Evolutionary conservation across 2,329 filamentous ascomycete genomes (phyloP).

Genomic region (Rutstroemia sydowiana): DNA sequence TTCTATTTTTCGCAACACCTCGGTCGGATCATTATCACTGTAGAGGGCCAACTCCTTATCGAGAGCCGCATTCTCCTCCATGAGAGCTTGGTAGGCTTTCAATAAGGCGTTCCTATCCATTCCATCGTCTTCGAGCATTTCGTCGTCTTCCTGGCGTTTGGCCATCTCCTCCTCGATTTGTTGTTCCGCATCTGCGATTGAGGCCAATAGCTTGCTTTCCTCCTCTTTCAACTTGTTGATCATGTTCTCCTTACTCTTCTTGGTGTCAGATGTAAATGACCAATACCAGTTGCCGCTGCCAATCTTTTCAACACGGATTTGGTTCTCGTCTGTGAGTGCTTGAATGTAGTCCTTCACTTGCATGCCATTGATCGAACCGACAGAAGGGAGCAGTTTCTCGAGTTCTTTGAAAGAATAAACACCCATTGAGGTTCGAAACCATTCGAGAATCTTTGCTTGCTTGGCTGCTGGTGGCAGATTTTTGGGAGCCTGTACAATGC

Average conservation of each 20-base stretch:
- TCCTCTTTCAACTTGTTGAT: conserved; percentile 33
- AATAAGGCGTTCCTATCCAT: conserved; percentile 24
- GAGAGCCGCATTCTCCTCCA: conserved; percentile 24
- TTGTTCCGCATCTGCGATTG: conserved; percentile 30
- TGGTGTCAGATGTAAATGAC: conserved; percentile 52
- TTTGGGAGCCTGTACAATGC: conserved; percentile 40
- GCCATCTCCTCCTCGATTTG: conserved; percentile 32
- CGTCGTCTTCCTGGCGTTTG: conserved; percentile 29
- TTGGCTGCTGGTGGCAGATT: conserved; percentile 49
- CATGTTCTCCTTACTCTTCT: conserved; percentile 37
- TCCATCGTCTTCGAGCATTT: conserved; percentile 25
- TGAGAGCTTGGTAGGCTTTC: conserved; percentile 21
- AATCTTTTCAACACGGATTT: conserved; percentile 61
- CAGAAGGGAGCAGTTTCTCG: conserved; percentile 53
- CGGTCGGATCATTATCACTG: conserved; percentile 27
- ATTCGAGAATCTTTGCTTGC: conserved; percentile 48
- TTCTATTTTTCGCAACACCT: conserved; percentile 24
- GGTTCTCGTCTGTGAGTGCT: conserved; percentile 51
- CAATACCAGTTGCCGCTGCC: conserved; percentile 68
- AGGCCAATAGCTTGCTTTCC: conserved; percentile 24
- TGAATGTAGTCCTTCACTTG: conserved; percentile 62
- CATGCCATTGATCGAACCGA: conserved; percentile 58
- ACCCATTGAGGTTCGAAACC: conserved; percentile 51
- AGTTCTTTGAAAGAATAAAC: conserved; percentile 62
- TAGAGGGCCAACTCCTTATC: conserved; percentile 29